Conservation (phyloP, 139 green algal genomes). For the Eudorina sp. region DNA sequence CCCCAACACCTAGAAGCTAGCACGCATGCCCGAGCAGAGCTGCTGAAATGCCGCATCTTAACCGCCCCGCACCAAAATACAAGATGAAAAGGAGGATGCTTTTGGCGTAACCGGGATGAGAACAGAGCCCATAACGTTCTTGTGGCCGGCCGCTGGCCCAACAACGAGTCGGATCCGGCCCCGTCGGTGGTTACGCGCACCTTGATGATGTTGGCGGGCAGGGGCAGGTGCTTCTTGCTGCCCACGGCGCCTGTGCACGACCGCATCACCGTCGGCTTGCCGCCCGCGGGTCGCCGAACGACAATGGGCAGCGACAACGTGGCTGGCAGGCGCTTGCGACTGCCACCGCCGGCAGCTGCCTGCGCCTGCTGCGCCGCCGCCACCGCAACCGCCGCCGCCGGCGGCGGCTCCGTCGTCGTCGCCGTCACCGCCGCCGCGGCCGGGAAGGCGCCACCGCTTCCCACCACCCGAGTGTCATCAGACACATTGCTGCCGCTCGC, state of each 20-base stretch:
- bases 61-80: too few relatives aligned
- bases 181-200: too few relatives aligned
- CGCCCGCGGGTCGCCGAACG: neutral
- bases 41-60: too few relatives aligned
- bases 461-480: neutral
- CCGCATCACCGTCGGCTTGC: slow-evolving; percentile 40
- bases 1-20: too few relatives aligned
- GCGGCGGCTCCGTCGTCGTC: neutral
- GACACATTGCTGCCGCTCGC: neutral
- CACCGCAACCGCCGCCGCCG: neutral
- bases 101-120: too few relatives aligned
- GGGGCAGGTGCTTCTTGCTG: slow-evolving; percentile 40
- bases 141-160: too few relatives aligned
- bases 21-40: too few relatives aligned
- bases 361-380: neutral
- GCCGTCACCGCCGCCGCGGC: neutral
- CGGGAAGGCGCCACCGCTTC: neutral
- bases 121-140: too few relatives aligned
- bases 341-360: neutral
- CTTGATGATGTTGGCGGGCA: neutral
- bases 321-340: neutral
- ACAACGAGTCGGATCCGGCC: too few relatives aligned
- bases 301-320: neutral
- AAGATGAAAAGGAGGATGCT: too few relatives aligned
- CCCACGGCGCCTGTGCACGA: slow-evolving; percentile 4